Conservation (phyloP, 2,329 filamentous ascomycete species). For the Apiospora phragmitis region DNA sequence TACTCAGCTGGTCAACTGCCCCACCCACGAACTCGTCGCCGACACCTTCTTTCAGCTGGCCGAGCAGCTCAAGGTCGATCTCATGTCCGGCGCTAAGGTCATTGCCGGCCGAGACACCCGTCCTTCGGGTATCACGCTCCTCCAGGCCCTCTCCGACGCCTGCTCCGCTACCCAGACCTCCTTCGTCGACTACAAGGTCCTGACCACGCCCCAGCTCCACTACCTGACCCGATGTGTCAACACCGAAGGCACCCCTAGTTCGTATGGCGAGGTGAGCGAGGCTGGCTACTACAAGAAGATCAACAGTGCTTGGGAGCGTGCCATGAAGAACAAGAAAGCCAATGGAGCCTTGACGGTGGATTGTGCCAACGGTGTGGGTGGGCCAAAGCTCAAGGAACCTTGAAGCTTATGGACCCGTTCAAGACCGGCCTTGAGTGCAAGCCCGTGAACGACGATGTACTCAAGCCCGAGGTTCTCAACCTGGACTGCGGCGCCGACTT, state of each 20-base stretch:
- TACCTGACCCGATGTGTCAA: slow-evolving; percentile 95
- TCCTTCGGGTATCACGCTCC: slow-evolving; percentile 83
- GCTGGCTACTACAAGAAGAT: slow-evolving; percentile 95
- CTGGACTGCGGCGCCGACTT: slow-evolving; percentile 94
- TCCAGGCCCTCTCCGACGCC: slow-evolving; percentile 75
- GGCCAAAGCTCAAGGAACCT: slow-evolving; percentile 80
- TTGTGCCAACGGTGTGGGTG: slow-evolving; percentile 95
- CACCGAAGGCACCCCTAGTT: slow-evolving; percentile 81
- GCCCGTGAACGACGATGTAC: slow-evolving; percentile 89
- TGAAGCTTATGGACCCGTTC: slow-evolving; percentile 76
- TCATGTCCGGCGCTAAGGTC: slow-evolving; percentile 71
- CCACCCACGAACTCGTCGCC: slow-evolving; percentile 71
- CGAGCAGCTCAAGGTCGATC: slow-evolving; percentile 73
- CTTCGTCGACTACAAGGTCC: slow-evolving; percentile 81
- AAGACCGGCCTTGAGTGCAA: slow-evolving; percentile 77
- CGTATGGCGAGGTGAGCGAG: slow-evolving; percentile 88
- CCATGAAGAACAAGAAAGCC: slow-evolving; percentile 75
- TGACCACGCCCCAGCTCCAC: slow-evolving; percentile 97
- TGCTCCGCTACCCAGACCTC: slow-evolving; percentile 74
- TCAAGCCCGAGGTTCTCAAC: slow-evolving; percentile 87
- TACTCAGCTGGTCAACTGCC: slow-evolving; percentile 84
- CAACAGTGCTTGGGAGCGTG: slow-evolving; percentile 76
- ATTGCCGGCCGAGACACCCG: slow-evolving; percentile 92
- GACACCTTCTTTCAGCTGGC: slow-evolving; percentile 76
- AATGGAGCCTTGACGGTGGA: slow-evolving; percentile 80